Conservation (phyloP, 805 yeast species). For the Schwanniomyces polymorphus region DNA sequence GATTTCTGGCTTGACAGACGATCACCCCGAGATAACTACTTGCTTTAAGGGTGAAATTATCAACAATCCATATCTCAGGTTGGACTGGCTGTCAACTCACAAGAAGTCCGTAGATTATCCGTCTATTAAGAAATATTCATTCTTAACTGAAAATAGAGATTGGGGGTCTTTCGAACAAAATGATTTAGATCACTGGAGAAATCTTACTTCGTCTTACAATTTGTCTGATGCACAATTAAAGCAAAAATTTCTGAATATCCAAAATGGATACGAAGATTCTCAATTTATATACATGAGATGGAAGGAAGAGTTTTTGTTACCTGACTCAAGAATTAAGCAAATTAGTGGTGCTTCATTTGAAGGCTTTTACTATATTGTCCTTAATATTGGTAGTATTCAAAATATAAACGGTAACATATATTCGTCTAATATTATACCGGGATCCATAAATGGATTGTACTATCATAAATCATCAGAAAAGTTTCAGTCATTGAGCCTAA, state of each 20-base stretch:
- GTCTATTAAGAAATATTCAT: constrained; percentile 40
- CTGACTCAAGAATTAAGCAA: constrained; percentile 67
- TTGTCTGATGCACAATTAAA: constrained; percentile 38
- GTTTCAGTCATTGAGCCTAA: constrained; percentile 73
- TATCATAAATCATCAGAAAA: constrained; percentile 79
- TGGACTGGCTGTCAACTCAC: constrained; percentile 17
- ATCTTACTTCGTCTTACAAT: constrained; percentile 49
- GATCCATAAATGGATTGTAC: constrained; percentile 76
- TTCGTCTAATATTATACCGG: constrained; percentile 40
- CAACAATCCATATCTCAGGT: constrained; percentile 42
- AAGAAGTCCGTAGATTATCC: constrained; percentile 9
- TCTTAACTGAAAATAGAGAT: constrained; percentile 53
- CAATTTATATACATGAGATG: constrained; percentile 79
- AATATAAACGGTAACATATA: background rate
- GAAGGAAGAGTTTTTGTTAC: constrained; percentile 87
- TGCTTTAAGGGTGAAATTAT: constrained; percentile 73
- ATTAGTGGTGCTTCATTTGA: constrained; percentile 81
- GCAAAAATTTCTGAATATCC: constrained; percentile 26
- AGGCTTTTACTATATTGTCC: constrained; percentile 87
- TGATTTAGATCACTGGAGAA: constrained; percentile 53
- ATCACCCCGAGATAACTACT: constrained; percentile 64
- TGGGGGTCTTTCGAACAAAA: constrained; percentile 52
- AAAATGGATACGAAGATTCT: constrained; percentile 27
- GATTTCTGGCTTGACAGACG: constrained; percentile 63
- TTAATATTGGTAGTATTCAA: constrained; percentile 54